Evolutionary conservation across 257 asterid genomes (phyloP), one percentile per base, ranked within the genome.

Genomic region (Solanum sejunctum): DNA sequence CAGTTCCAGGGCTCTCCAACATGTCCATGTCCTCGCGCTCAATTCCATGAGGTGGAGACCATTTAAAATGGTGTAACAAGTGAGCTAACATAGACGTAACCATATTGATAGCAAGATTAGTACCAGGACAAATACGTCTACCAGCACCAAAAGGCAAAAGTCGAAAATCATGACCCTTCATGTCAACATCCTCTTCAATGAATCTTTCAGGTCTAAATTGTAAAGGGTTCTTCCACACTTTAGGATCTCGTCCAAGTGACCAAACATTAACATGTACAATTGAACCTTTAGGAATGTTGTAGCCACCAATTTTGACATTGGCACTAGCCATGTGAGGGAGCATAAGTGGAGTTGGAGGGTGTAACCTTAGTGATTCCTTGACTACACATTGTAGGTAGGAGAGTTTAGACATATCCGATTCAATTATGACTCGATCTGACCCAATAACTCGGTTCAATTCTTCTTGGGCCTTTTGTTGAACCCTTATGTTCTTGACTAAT

Each of bases 211-310:
- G 97, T 15, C 87, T 7, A 26, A 93, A 93, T 47, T 90, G 92
- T 3, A 56, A 61, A 0, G 97, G 94, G 1, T 90, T 85, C 54
- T 88, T 90, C 97, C 97, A 93, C 21, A 91, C 58, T 0, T 89
- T 75, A 15, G 95, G 93, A 73, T 93, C 97, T n/a, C 90, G 88
- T n/a, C 92, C 95, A 16, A 93, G 89, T 55, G 95, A 86, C 95
- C 82, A 75, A 13, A 49, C 82, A 49, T 75, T 75, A 8, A 75
- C 82, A 52, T 75, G 82, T 49, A 75, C 82, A 0, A 75, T 75
- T 2, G 82, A 7, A 49, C 43, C 82, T 52, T 49, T 75, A 49
- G 82, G 82, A 12, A 93, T 84, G 81, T 92, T 93, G 39, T 90
- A 93, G 56, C 92, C 95, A 36, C 81, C 90, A 11, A 93, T 86